Evolutionary conservation across 257 asterid genomes (phyloP), one percentile per base, ranked within the genome.

Genomic region (Solanum appendiculatum): DNA sequence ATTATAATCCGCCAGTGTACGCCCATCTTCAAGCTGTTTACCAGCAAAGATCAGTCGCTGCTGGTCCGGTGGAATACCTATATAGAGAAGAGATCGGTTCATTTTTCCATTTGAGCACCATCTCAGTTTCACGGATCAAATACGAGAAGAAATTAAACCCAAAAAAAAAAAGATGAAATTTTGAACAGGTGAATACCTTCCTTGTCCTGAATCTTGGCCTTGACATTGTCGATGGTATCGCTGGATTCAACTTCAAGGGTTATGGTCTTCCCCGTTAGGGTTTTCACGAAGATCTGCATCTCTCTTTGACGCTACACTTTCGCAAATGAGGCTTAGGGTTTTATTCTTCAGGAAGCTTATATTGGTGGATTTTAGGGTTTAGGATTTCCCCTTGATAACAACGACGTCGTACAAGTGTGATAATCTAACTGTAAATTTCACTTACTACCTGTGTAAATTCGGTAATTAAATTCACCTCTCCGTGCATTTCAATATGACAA

Each of bases 21-120:
- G 93, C 68, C 96, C 96, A 92, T 93, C 96, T 88, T 94, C 97
- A 72, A 94, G 95, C 91, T 94, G 95, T 87, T 94, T 94, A 73
- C 95, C 97, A 78, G 97, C 97, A 91, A 94, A 94, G 87, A 94
- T 94, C 93, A 93, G 83, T 39, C 97, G 92, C 93, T 94, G 95
- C 95, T 94, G 97, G 68, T 94, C 94, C 85, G 97, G 94, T 9
- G 95, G 94, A 77, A 94, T 94, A 20, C 97, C 97, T 93, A 58
- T n/a, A 86, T 42, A 37, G 3, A 31, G 12, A 34, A 18, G 31
- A 72, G 29, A 72, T 36, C 18, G 3, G 25, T 34, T 70, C 15
- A 20, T 77, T 14, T 23, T 25, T 78, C 36, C 25, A 77, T 7
- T 42, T 77, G 15, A 46, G 25, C 7, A 27, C 37, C 66, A 80